Base-by-base conservation (phyloP, 805 yeast genomes). In the Lipomyces orientalis region DNA sequence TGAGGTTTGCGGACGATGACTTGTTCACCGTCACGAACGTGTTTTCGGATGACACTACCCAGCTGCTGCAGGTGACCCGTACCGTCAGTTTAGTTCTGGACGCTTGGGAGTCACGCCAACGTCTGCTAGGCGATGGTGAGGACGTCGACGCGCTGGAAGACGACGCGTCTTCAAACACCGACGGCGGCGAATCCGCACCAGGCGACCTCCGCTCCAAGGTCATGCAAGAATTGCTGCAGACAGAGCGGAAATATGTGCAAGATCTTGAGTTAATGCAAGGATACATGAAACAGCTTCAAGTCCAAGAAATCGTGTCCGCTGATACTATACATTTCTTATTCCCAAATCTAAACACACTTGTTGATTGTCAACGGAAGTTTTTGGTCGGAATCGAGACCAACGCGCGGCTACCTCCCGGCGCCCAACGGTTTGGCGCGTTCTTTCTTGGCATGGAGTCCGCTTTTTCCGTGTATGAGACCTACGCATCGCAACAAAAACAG, bases 321-420 rank as follows among this genome's bases (percentile, higher is more conserved):
- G 98, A 93, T 73, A 91, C 89, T 68, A 83, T 93, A 62, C 92
- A 91, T 76, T 84, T 84, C 78, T 78, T 95, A 46, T 92, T 94
- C 77, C 98, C 99, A 12, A 92, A 92, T 75, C 80, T 95, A 65
- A 84, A 86, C 65, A 92, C 89, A 68, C 87, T 94, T 35, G 86
- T 95, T 59, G 98, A 95, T 79, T 93, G 93, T 77, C 98, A 95
- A 81, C 85, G 98, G 74, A 84, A 97, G 72, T 89, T 95, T 64
- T 80, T 95, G 62, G 87, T 91, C 43, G 97, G 98, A 0, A 79
- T 93, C 67, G 99, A 95, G 80, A 90, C 93, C 75, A 93, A 94
- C 79, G 88, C 92, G 4, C 81, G 86, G 54, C 89, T 90, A 2
- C 91, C 93, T 1, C 84, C 87, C 34, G 85, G 86, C 65, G 86